Base-by-base conservation (phyloP, 768 basidiomycete genomes). In the Leccinum pellstonianum region DNA sequence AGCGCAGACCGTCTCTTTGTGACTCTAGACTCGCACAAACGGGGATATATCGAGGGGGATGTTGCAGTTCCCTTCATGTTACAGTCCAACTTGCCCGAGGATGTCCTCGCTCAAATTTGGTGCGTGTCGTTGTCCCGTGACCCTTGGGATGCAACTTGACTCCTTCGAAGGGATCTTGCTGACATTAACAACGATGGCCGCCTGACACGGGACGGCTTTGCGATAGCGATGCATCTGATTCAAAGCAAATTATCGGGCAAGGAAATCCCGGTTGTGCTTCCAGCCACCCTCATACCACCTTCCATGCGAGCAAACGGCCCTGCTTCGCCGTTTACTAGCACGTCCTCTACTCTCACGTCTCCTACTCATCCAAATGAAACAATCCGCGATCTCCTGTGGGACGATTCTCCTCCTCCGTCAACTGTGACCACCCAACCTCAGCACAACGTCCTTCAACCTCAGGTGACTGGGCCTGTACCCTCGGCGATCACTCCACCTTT, bases 61-160 rank as follows among this genome's bases (percentile, higher is more conserved):
- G 86, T 93, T 35, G 97, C 94, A 8, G 97, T 97, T 5, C 93
- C 93, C 3, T 98, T 98, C 75, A 90, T 99, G 88, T 72, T 96
- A 60, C 87, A 94, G 74, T 95, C 93, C 33, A 87, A 90, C 50
- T 76, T 99, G 50, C 81, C 87, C 1, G 90, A 91, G 61, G 87
- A 88, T 27, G 81, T 83, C 25, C 81, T 99, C n/a, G 97, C 97
- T 4, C 88, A 84, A 66, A 79, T 99, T 52, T 99, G 97, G 96
- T 96, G 68, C 54, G 88, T 46, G 19, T 78, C 21, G 23, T 35
- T 5, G 50, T 52, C 23, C 31, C 37, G 35, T 17, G n/a, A 19
- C 19, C 9, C 29, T 25, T 47, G 48, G 10, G 17, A 51, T 48
- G 11, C 19, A 11, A 2, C 27, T 54, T 63, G 51, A 70, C 54